These are phyloP conservation scores for Epicoccum sorghinum DNA, from an alignment of 2,329 filamentous ascomycete species.

Conservation along the genomic window DNA sequence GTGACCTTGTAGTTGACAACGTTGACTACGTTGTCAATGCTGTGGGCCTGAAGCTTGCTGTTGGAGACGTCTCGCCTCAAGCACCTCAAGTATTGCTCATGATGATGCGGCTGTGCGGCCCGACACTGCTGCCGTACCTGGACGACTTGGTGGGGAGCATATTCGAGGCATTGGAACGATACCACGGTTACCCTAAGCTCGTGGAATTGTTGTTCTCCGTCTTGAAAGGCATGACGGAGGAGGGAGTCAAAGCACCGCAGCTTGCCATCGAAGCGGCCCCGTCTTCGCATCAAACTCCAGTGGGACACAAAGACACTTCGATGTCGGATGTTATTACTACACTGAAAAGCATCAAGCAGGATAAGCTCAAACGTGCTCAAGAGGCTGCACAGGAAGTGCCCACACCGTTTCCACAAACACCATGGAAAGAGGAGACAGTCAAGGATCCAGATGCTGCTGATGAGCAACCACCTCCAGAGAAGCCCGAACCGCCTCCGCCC, in stretches of 20 bases:
- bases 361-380: conserved; percentile 31
- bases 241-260: conserved; percentile 68
- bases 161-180: conserved; percentile 91
- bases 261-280: conserved; percentile 47
- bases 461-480: conserved; percentile 31
- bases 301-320: conserved; percentile 10
- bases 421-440: conserved; percentile 45
- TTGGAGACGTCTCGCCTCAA: conserved; percentile 89
- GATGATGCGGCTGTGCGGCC: conserved; percentile 90
- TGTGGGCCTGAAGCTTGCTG: conserved; percentile 85
- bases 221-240: conserved; percentile 80
- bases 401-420: conserved; percentile 34
- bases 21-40: conserved; percentile 97
- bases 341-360: conserved; percentile 44
- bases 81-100: conserved; percentile 89
- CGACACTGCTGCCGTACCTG: conserved; percentile 80
- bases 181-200: conserved; percentile 87
- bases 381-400: conserved; percentile 28
- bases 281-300: neutral
- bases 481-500: conserved; percentile 63
- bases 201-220: conserved; percentile 87
- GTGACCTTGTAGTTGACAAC: conserved; percentile 83
- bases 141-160: conserved; percentile 92
- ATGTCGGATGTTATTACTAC: conserved; percentile 33
- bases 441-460: conserved; percentile 43